A percentile compares a stretch with the other conserved stretches of the same genome.
phyloP scores from a whole-genome alignment of 305 asterid species.

The Petunia hybrid region DNA sequence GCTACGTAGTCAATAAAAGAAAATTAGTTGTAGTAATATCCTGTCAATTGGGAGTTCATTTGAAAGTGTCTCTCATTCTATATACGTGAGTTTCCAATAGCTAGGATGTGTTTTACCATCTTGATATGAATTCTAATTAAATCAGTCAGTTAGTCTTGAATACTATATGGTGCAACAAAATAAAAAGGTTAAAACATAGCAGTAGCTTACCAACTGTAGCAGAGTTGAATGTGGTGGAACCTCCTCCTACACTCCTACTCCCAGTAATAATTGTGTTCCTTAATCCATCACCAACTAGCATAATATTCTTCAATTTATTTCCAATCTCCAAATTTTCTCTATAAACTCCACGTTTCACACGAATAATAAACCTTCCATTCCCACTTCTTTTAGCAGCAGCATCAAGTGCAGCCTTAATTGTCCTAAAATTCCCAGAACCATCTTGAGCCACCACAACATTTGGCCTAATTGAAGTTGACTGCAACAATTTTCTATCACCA shows the following conservation, averaged over 20 bases:
- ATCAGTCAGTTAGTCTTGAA: too few relatives aligned
- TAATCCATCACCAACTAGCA: conserved; percentile 80
- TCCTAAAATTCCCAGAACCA: conserved; percentile 64
- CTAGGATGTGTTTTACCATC: background rate
- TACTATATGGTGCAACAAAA: too few relatives aligned
- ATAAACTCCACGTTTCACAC: conserved; percentile 65
- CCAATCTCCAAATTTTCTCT: conserved; percentile 68
- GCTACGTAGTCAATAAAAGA: too few relatives aligned
- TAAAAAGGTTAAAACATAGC: too few relatives aligned
- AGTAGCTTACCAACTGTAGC: conserved; percentile 72
- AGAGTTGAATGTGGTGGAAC: conserved; percentile 80
- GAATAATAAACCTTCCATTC: conserved; percentile 64
- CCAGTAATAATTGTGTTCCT: conserved; percentile 70
- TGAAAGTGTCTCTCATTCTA: too few relatives aligned
- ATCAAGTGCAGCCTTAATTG: conserved; percentile 66
- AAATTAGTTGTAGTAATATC: too few relatives aligned
- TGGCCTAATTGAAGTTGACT: conserved; percentile 44
- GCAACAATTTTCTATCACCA: conserved; percentile 62
- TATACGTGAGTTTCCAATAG: too few relatives aligned
- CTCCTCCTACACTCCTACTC: conserved; percentile 78
- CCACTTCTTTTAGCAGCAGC: conserved; percentile 67
- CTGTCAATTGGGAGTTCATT: too few relatives aligned
- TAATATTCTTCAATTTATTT: conserved; percentile 58
- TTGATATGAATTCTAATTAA: too few relatives aligned
- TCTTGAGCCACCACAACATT: conserved; percentile 80